A percentile compares a stretch with the other conserved stretches of the same genome.
phyloP scores from a whole-genome alignment of 73 alveolate species.

The Durusdinium trenchii region DNA sequence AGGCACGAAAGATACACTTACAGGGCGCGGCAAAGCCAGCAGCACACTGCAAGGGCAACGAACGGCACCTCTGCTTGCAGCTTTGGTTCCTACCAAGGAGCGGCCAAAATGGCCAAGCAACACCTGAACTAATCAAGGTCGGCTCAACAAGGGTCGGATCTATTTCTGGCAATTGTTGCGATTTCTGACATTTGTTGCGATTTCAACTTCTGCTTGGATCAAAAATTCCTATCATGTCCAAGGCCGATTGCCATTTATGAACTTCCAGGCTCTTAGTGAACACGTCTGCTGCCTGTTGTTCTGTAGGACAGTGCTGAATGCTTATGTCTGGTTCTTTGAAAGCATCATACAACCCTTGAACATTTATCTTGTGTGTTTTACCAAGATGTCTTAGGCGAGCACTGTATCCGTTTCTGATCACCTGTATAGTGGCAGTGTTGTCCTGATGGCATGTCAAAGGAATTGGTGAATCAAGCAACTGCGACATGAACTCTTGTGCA shows the following conservation, averaged over 20 bases:
- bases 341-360: constrained; percentile 29
- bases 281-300: constrained; percentile 43
- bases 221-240: constrained; percentile 25
- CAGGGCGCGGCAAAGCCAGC: constrained; percentile 11
- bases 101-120: constrained; percentile 42
- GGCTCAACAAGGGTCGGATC: constrained; percentile 52
- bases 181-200: neutral
- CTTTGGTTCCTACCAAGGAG: constrained; percentile 47
- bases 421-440: constrained; percentile 67
- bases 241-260: constrained; percentile 45
- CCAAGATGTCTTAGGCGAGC: constrained; percentile 51
- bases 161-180: neutral
- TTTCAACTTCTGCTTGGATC: constrained; percentile 37
- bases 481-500: constrained; percentile 10
- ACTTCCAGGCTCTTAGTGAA: constrained; percentile 15
- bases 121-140: constrained; percentile 31
- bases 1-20: neutral
- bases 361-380: constrained; percentile 8
- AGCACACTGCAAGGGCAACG: neutral
- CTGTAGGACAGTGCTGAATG: constrained; percentile 29
- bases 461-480: neutral
- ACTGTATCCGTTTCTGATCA: constrained; percentile 20
- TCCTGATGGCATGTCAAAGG: constrained; percentile 22
- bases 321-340: neutral
- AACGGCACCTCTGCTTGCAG: neutral